Evolutionary conservation across 2,329 filamentous ascomycete species (phyloP).

Genomic region (Ascochyta lentis): DNA sequence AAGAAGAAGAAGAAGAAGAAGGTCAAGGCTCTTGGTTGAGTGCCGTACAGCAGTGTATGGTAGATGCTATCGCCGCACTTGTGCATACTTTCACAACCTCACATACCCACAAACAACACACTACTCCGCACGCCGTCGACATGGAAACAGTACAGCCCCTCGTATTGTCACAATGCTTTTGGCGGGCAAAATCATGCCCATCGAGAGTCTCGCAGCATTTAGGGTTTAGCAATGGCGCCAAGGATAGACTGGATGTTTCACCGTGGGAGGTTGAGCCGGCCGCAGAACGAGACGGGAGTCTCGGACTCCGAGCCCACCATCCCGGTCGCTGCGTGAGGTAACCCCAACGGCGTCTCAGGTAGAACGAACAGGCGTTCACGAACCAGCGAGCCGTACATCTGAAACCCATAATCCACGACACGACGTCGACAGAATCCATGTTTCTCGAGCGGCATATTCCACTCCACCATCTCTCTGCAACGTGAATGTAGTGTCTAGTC

Average conservation of each 20-base stretch:
- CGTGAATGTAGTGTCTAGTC: neutral
- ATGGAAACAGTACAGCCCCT: neutral
- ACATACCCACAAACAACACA: neutral
- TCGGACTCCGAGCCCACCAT: neutral
- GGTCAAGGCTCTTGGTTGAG: slow-evolving; percentile 59
- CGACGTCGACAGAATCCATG: no score
- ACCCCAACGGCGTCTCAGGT: neutral
- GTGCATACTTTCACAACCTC: neutral
- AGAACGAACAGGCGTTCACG: slow-evolving; percentile 4
- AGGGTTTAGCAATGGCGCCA: slow-evolving; percentile 11
- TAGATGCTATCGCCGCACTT: neutral
- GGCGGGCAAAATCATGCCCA: neutral
- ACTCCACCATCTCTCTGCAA: neutral
- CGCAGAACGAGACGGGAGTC: neutral
- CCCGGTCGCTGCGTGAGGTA: neutral
- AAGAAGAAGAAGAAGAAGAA: slow-evolving; percentile 63
- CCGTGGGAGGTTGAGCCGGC: neutral
- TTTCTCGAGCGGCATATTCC: neutral
- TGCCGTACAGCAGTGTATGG: neutral
- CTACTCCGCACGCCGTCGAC: neutral
- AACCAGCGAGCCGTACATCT: neutral
- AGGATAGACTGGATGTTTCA: slow-evolving; percentile 4
- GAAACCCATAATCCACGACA: slow-evolving; percentile 4
- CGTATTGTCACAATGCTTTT: neutral
- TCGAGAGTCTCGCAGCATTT: neutral